Evolutionary conservation across 768 basidiomycete species (phyloP).

Genomic region (Paxillus ammoniavirescens): DNA sequence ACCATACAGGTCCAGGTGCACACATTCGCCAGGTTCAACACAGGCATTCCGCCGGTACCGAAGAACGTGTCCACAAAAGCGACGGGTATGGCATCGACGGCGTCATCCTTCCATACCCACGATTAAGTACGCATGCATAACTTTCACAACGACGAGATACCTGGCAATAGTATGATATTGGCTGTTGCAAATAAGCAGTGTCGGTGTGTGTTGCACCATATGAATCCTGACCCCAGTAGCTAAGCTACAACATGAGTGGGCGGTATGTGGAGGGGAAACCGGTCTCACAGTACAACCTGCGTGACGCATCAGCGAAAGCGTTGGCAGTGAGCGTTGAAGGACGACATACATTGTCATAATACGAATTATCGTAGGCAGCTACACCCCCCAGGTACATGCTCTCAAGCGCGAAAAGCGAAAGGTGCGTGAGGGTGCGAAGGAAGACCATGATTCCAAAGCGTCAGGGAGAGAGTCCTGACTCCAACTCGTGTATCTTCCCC

Average conservation of each 20-base stretch:
- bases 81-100: conserved; percentile 66
- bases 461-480: conserved; percentile 2
- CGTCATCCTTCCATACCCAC: conserved; percentile 46
- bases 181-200: conserved; percentile 56
- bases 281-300: conserved; percentile 55
- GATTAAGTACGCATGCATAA: conserved; percentile 5
- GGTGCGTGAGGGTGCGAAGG: not conserved
- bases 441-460: conserved; percentile 10
- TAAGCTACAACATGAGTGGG: conserved; percentile 21
- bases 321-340: not conserved
- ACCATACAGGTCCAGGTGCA: conserved; percentile 8
- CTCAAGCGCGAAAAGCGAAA: conserved; percentile 2
- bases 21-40: conserved; percentile 69
- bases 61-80: conserved; percentile 71
- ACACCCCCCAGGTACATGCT: conserved; percentile 16
- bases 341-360: conserved; percentile 61
- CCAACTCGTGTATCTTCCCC: not conserved
- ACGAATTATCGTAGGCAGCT: conserved; percentile 51
- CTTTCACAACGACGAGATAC: conserved; percentile 29
- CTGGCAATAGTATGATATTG: conserved; percentile 63
- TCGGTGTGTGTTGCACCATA: conserved; percentile 59
- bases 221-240: conserved; percentile 78
- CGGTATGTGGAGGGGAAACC: not conserved
- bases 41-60: conserved; percentile 57
- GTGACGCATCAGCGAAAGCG: conserved; percentile 4